Evolutionary conservation across 257 asterid genomes (phyloP), one percentile per base, ranked within the genome.

Genomic region (Solanum lycopersicoides): DNA sequence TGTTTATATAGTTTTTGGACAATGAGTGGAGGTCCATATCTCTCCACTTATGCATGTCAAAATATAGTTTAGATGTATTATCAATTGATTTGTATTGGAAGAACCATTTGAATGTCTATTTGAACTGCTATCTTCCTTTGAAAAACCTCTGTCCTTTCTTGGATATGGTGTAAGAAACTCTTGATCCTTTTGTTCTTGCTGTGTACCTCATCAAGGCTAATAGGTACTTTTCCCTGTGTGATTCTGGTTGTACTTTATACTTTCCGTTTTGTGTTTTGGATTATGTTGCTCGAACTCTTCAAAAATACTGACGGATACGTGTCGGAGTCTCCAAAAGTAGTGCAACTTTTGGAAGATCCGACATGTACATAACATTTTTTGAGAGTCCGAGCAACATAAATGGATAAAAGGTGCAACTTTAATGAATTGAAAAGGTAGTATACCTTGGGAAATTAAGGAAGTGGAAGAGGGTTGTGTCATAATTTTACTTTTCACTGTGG

Each of bases 91-190:
- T 87, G 45, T 89, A 59, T 85, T 42, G 86, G 74, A 83, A 53
- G 89, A 69, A 84, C 86, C 59, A 91, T 75, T n/a, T 73, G 83
- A 60, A 87, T 39, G 83, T 72, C 53, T 73, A 82, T 89, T 86
- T 84, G 75, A 91, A 85, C 87, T 83, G 87, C 89, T 65, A 50
- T 42, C 45, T 47, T 32, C 83, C 66, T 88, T 88, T 80, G 85
- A 42, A 65, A 86, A 89, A 88, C 73, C 72, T 87, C 84, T 84
- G 82, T 87, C 69, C 87, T 88, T 76, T n/a, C 80, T 71, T 77
- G 87, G 91, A 82, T 87, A 91, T 90, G 92, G 80, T 87, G 90
- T 90, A 85, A 89, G 84, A 66, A 74, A 65, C 74, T 76, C 53
- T 80, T 83, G 83, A 86, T 86, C 86, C 42, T 83, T 83, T 87